Evolutionary conservation across 2,329 filamentous ascomycete genomes (phyloP).

Genomic region (Apiospora hydei): DNA sequence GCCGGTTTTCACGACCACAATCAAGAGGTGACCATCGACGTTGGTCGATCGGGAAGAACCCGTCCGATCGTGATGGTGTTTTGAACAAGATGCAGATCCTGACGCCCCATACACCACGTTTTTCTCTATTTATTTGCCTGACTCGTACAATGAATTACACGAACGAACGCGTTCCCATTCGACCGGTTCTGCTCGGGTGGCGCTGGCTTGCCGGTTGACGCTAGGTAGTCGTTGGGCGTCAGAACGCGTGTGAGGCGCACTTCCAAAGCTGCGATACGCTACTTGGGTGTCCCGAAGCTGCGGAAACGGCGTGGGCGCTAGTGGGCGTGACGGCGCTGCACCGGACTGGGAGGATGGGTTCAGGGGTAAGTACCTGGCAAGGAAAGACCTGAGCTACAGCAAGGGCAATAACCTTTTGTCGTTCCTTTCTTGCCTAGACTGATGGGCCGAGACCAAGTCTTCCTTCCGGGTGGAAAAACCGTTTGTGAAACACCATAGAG

Average conservation of each 20-base stretch:
- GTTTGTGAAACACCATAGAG: neutral
- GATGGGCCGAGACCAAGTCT: neutral
- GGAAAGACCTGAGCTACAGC: neutral
- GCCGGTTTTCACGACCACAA: no score
- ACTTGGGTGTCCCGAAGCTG: neutral
- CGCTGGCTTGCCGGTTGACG: neutral
- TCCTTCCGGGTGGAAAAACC: neutral
- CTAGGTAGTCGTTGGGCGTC: neutral
- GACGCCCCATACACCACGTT: neutral
- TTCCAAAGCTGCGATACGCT: neutral
- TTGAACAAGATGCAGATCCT: neutral
- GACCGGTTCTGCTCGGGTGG: neutral
- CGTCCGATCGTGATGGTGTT: conserved; percentile 8
- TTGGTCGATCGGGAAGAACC: neutral
- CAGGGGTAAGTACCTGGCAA: conserved; percentile 11
- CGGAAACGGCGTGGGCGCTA: conserved; percentile 1
- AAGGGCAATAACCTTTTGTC: neutral
- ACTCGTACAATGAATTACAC: neutral
- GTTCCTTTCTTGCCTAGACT: neutral
- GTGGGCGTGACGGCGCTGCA: neutral
- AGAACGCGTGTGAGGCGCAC: neutral
- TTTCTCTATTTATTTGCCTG: neutral
- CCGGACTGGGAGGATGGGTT: neutral
- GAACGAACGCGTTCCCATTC: neutral
- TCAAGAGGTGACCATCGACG: neutral